Evolutionary conservation across 495 filamentous ascomycete species (phyloP).

Genomic region (Neurospora discreta): DNA sequence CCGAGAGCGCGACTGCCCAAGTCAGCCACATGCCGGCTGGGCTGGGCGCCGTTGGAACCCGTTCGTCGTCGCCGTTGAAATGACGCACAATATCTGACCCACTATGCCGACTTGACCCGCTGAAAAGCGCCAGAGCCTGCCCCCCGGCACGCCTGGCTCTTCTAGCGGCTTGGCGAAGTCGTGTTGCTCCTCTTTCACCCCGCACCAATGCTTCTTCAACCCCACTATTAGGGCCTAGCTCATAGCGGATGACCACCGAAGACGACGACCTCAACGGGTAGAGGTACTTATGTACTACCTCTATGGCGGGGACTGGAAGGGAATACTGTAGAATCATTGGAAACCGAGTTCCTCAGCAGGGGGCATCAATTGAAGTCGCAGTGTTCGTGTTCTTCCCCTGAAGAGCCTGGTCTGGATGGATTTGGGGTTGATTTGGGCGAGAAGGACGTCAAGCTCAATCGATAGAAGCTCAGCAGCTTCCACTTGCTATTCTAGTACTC

Average conservation of each 20-base stretch:
- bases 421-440: not conserved
- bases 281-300: too few relatives aligned
- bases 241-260: not conserved
- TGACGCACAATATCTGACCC: not conserved
- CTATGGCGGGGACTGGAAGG: not conserved
- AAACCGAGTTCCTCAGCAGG: not conserved
- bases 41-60: not conserved
- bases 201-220: not conserved
- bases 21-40: not conserved
- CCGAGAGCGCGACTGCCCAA: not conserved
- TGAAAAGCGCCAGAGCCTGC: not conserved
- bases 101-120: not conserved
- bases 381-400: not conserved
- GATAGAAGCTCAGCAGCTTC: not conserved
- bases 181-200: not conserved
- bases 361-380: not conserved
- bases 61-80: not conserved
- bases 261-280: not conserved
- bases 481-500: not conserved
- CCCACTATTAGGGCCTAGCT: not conserved
- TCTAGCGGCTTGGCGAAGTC: not conserved
- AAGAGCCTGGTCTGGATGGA: not conserved
- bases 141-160: not conserved
- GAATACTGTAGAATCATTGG: too few relatives aligned
- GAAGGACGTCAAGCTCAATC: not conserved